Base-by-base conservation (phyloP, 1,284 basidiomycete species). In the Pseudozyma hubeiensis region DNA sequence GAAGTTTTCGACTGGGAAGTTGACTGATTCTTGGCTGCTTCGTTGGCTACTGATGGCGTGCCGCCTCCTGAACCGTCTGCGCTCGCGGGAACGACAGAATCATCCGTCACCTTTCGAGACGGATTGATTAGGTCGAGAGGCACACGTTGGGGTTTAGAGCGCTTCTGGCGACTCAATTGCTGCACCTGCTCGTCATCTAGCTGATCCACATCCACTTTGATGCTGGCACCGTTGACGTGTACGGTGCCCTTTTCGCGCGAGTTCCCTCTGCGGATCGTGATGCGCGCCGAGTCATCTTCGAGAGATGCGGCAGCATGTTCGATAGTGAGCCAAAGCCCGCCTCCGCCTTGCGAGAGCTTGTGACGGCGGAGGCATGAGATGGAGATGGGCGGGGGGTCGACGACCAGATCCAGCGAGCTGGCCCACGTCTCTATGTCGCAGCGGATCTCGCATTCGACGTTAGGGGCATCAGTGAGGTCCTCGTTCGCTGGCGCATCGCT, bases 391-490 rank as follows among this genome's bases (percentile, higher is more conserved):
- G 96, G 94, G 0, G 97, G 97, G 84, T 98, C 94, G 50, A 98
- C 90, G 16, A 97, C 91, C 48, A 99, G 90, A 77, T 97, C 93
- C 60, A 99, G 86, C 10, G 91, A 92, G 4, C 88, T 87, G 0
- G 91, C 90, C 97, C 97, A 99, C 0, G 90, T 91, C 80, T 97
- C 93, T 55, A 93, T 86, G 82, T 99, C 96, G 85, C 96, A 97
- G 39, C 97, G 89, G 48, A 99, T 87, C 79, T 98, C 94, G 83
- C 94, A 95, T 82, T 99, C 96, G 64, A 97, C 90, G 29, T 88
- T 86, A 6, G 89, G 89, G 35, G 79, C 58, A 19, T 80, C 61
- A 33, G 30, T 53, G 10, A 64, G 45, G 35, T 68, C 63, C 0
- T 73, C 71, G 4, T 53, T 55, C 11, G 49, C 46, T 7, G 57